Evolutionary conservation across 257 asterid genomes (phyloP), one percentile per base, ranked within the genome.

Genomic region (Avicennia marina): DNA sequence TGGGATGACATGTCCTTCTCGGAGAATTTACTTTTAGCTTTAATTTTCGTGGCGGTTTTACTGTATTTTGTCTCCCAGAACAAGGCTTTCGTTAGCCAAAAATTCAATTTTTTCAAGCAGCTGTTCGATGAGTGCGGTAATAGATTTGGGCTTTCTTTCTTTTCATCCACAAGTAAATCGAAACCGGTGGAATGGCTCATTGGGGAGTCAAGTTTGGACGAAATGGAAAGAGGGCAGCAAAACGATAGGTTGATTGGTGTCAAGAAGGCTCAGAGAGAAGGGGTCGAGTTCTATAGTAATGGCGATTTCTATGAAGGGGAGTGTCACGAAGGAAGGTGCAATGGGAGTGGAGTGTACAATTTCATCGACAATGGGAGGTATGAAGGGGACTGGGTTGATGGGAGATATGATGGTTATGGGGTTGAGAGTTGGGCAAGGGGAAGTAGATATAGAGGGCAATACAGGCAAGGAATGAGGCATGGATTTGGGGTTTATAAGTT

Each of bases 311-410:
- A 84, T 48, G 94, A 84, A 58, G 94, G 94, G 2, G 94, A 84
- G 42, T 81, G 78, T 68, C 81, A 84, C 26, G 69, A 78, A 31
- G 94, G 94, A 18, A 81, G 63, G 62, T 81, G 82, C 49, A 81
- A 72, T 51, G 94, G 94, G 17, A 81, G 94, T 68, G 94, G 94
- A 25, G 89, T 84, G 17, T 81, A 78, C 13, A 72, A 75, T 25
- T 84, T 69, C 61, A 52, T 65, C 53, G 81, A 61, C 32, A 78
- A 70, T 50, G 89, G 89, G 13, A 74, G 84, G 67, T 84, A 81
- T 50, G 94, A 84, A 53, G 94, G 94, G 22, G 86, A 84, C 45
- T 84, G 94, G 94, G 44, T 84, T 36, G 84, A 84, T 63, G 89
- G 89, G 8, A 76, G 40, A 51, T 84, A 84, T 42, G 94, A 84